These are phyloP conservation scores for Russula earlei DNA, from an alignment of 768 basidiomycete genomes.

Conservation along the genomic window DNA sequence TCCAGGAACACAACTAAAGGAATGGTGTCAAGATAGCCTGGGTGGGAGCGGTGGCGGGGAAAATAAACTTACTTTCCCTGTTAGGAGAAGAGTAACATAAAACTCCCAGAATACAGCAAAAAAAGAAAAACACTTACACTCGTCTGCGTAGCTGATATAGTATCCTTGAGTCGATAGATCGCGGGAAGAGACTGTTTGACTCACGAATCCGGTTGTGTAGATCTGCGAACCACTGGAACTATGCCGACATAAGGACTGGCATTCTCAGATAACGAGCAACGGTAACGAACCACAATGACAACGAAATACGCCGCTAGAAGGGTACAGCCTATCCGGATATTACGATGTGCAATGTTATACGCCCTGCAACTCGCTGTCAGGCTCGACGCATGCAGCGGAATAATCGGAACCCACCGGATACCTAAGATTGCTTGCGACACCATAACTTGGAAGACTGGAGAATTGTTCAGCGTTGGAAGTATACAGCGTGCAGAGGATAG, in stretches of 20 bases:
- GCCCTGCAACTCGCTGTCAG: conserved; percentile 31
- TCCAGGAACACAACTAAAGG: conserved; percentile 41
- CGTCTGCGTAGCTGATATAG: conserved; percentile 3
- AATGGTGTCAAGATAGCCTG: background rate
- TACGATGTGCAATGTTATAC: conserved; percentile 48
- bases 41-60: background rate
- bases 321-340: conserved; percentile 30
- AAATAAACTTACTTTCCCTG: conserved; percentile 31
- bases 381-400: background rate
- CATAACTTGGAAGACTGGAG: conserved; percentile 49
- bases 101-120: background rate
- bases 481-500: background rate
- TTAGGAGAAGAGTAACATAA: background rate
- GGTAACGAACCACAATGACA: conserved; percentile 34
- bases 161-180: conserved; percentile 5
- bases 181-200: conserved; percentile 19
- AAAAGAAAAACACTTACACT: background rate
- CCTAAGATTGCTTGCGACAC: conserved; percentile 58
- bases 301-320: conserved; percentile 34
- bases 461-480: background rate
- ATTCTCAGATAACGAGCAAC: conserved; percentile 18
- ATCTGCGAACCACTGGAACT: conserved; percentile 52
- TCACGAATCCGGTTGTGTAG: conserved; percentile 42
- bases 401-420: conserved; percentile 35
- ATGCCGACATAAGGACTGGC: background rate